phyloP scores from a whole-genome alignment of 2,329 filamentous ascomycete species.

The Aspergillus puulaauensis region DNA sequence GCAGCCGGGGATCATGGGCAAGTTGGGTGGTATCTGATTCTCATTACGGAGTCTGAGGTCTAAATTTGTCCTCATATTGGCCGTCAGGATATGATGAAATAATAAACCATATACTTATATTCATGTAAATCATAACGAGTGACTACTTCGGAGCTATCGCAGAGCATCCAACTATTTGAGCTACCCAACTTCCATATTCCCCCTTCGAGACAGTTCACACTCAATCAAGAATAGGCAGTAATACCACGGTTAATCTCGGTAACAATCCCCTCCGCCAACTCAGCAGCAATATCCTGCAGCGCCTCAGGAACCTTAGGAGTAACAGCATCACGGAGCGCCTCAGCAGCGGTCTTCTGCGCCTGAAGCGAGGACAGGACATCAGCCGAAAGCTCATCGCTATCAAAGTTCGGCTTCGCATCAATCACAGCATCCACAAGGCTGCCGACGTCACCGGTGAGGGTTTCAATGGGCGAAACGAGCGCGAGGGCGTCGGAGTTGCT shows the following conservation, averaged over 20 bases:
- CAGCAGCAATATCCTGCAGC: slow-evolving; percentile 1
- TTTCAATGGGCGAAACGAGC: slow-evolving; percentile 10
- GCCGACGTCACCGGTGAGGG: slow-evolving; percentile 5
- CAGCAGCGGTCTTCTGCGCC: slow-evolving; percentile 4
- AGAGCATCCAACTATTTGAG: not conserved
- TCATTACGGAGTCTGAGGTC: no score
- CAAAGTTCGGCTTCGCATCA: slow-evolving; percentile 9
- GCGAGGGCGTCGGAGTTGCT: slow-evolving; percentile 7
- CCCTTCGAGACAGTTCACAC: no score
- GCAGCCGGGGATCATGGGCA: no score
- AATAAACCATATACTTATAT: not conserved
- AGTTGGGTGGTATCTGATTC: no score
- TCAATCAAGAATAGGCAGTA: slow-evolving; percentile 4
- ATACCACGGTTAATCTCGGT: slow-evolving; percentile 11
- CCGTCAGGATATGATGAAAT: not conserved
- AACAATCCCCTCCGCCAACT: slow-evolving; percentile 5
- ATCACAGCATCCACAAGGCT: slow-evolving; percentile 11
- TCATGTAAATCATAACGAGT: not conserved
- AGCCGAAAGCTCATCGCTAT: not conserved
- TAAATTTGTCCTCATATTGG: no score
- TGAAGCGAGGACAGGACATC: slow-evolving; percentile 8
- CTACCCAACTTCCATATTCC: no score
- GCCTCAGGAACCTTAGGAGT: slow-evolving; percentile 11
- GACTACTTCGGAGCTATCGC: not conserved
- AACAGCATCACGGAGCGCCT: slow-evolving; percentile 6